Evolutionary conservation across 345 rosid genomes (phyloP), one percentile per base, ranked within the genome.

Genomic region (Eutrema heterophyllum): DNA sequence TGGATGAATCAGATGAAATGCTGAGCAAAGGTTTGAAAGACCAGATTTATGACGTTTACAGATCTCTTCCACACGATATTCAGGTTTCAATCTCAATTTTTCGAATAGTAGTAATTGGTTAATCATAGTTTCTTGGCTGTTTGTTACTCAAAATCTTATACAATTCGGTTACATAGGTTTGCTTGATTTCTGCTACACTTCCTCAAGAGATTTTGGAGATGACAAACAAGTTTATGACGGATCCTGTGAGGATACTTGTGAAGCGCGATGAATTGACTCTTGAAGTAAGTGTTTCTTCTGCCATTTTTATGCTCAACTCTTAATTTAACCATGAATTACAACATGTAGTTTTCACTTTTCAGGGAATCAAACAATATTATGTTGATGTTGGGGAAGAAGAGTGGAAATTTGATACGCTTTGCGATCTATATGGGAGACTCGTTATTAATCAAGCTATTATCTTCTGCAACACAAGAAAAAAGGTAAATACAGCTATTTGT

Each of bases 181-280:
- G 84, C 67, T 79, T 95, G 87, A 88, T 95, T 63, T 95, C 97
- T 72, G 99, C 99, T 62, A 95, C 97, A 0, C 93, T 95, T 73
- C 97, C 97, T 38, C 90, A 92, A 70, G 97, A 95, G 85, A 95
- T 89, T 70, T 78, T 95, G 89, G 99, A 92, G 85, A 92, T 95
- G 58, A 87, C 97, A 0, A 62, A 87, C 75, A 95, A 95, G 83
- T 88, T 95, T 80, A 95, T 95, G 97, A 89, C 96, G 14, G 97
- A 95, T 74, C 97, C 99, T 68, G 90, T 92, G 55, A 89, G 90
- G 83, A 95, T 92, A 66, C 94, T 95, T 46, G 97, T 91, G 71
- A 95, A 89, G 76, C 93, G 97, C 81, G 97, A 89, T 78, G 96
- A 94, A 73, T 78, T 94, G 84, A 91, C 93, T 64, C 76, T 95